These are phyloP conservation scores for Peronospora tabacina DNA, from an alignment of 352 stramenopile genomes.

Conservation along the genomic window DNA sequence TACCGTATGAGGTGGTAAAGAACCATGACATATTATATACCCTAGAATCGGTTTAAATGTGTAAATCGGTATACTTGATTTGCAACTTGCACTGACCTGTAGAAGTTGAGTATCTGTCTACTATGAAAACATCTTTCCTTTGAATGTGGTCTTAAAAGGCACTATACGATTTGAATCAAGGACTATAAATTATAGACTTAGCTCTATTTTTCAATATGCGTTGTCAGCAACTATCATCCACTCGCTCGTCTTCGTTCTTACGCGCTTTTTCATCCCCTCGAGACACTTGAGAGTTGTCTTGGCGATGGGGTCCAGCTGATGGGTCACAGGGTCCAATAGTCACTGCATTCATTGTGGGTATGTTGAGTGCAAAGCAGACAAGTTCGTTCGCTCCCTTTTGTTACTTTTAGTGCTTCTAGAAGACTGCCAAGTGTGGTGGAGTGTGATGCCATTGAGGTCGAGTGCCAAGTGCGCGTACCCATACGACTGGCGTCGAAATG, in stretches of 20 bases:
- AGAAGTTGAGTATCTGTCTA: too few species aligned
- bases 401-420: constrained; percentile 89
- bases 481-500: constrained; percentile 95
- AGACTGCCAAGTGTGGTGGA: constrained; percentile 77
- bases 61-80: too few species aligned
- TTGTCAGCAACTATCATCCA: neutral
- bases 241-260: neutral
- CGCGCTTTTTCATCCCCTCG: constrained; percentile 4
- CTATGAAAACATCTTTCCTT: too few species aligned
- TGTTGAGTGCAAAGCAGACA: constrained; percentile 90
- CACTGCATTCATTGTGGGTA: constrained; percentile 87
- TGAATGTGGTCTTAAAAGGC: too few species aligned
- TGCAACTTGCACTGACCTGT: too few species aligned
- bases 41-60: neutral
- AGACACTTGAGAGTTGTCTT: constrained; percentile 57
- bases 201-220: neutral
- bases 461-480: constrained; percentile 87
- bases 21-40: neutral
- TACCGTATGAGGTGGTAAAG: neutral
- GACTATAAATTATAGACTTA: constrained; percentile 8
- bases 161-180: neutral
- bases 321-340: constrained; percentile 88
- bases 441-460: constrained; percentile 62
- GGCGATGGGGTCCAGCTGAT: constrained; percentile 29
- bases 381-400: constrained; percentile 91